Evolutionary conservation across 306 rosid genomes (phyloP).

Genomic region (Potentilla sterilis): DNA sequence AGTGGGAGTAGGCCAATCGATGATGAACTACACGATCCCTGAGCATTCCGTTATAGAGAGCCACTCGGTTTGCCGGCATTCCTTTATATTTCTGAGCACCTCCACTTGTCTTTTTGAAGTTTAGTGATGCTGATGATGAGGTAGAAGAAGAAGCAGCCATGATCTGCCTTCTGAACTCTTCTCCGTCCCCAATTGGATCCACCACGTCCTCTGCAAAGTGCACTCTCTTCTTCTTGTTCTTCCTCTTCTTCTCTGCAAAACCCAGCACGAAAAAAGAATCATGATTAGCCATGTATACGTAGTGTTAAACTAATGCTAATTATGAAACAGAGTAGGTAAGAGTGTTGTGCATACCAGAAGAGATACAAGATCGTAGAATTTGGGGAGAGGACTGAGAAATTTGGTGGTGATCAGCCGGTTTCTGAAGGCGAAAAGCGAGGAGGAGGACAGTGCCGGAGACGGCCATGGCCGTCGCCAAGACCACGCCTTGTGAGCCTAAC

Average conservation of each 20-base stretch:
- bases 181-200: constrained; percentile 62
- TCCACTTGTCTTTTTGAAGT: constrained; percentile 25
- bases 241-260: constrained; percentile 49
- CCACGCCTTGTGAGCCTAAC: constrained; percentile 73
- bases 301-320: neutral
- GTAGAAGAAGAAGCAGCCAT: constrained; percentile 13
- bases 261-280: constrained; percentile 12
- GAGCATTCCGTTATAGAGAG: constrained; percentile 83
- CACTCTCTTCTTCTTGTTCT: constrained; percentile 63
- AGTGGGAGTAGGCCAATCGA: constrained; percentile 61
- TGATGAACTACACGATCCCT: constrained; percentile 70
- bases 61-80: constrained; percentile 82
- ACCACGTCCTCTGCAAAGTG: constrained; percentile 79
- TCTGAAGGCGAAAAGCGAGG: constrained; percentile 77
- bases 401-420: constrained; percentile 30
- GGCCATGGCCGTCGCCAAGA: constrained; percentile 95
- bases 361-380: constrained; percentile 71
- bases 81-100: constrained; percentile 32
- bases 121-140: constrained; percentile 18
- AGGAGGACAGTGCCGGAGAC: constrained; percentile 93
- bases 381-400: constrained; percentile 35
- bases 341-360: constrained; percentile 53
- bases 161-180: constrained; percentile 51
- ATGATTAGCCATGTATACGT: neutral
- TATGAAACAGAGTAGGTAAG: neutral